These are phyloP conservation scores for Aspergillus sp. DNA, from an alignment of 2,329 filamentous ascomycete species.

Conservation along the genomic window DNA sequence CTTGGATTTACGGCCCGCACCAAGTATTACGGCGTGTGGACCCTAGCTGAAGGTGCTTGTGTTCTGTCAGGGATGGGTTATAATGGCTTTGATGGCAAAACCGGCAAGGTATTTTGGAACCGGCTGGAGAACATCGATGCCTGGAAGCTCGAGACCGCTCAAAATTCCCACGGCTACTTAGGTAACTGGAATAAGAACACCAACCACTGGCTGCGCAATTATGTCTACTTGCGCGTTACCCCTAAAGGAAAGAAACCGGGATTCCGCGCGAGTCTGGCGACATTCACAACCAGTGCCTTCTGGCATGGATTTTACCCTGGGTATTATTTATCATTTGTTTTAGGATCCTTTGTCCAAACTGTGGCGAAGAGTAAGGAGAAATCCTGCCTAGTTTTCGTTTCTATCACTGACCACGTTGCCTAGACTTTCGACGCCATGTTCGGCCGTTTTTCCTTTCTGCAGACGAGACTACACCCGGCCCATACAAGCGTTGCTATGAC, in stretches of 20 bases:
- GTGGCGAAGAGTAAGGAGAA: constrained; percentile 79
- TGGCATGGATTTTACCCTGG: constrained; percentile 99
- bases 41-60: constrained; percentile 86
- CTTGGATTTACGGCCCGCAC: constrained; percentile 76
- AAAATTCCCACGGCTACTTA: constrained; percentile 90
- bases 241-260: constrained; percentile 94
- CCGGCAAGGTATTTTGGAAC: constrained; percentile 85
- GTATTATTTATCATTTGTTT: constrained; percentile 87
- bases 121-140: constrained; percentile 87
- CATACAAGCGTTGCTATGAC: constrained; percentile 84
- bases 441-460: constrained; percentile 91
- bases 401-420: constrained; percentile 17
- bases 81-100: constrained; percentile 83
- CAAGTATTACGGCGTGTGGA: constrained; percentile 98
- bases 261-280: constrained; percentile 90
- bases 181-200: constrained; percentile 99
- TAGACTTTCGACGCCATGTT: constrained; percentile 84
- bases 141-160: constrained; percentile 80
- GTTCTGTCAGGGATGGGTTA: constrained; percentile 93
- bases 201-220: constrained; percentile 94
- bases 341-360: constrained; percentile 89
- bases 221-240: constrained; percentile 91
- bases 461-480: constrained; percentile 65
- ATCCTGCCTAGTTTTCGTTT: background rate
- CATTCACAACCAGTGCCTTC: constrained; percentile 89